Evolutionary conservation across 2,329 filamentous ascomycete species (phyloP), one percentile per base, ranked within the genome.

Genomic region (Fusarium sambucinum): DNA sequence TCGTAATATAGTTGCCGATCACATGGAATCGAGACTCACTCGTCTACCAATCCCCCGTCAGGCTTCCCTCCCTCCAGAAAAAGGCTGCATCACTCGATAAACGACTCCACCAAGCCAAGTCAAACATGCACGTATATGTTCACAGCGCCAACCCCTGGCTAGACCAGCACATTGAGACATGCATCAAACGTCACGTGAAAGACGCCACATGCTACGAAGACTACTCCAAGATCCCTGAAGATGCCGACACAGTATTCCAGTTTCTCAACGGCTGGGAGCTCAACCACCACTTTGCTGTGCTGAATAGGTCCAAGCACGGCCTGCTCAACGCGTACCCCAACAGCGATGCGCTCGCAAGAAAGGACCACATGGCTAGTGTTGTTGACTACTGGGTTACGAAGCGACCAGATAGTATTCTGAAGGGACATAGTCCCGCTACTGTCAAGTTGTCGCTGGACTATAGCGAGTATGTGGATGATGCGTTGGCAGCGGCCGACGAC

Each of bases 251-350:
- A 0, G 61, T 75, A 2, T 77, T 79, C 19, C 77, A 80, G 35
- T 73, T 73, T 29, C 78, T 78, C 38, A 75, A 79, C 33, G 79
- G 78, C 8, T 79, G 76, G 75, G 73, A 72, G 16, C 61, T 80
- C 4, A 78, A 76, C 25, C 64, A 65, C 19, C 74, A 80, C 56
- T 80, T 80, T 44, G 69, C 75, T 9, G 53, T 74, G 3, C 32
- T 78, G 19, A 80, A 80, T 54, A 66, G 55, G 3, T 69, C 75
- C 0, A 66, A 70, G 3, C 69, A 41, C 13, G 76, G 69, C 4
- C 72, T 80, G 11, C 77, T 80, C 59, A 80, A 80, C 42, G 78
- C 78, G 0, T 80, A 80, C 27, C 79, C 79, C 17, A 80, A 75
- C 60, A 80, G 78, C 56, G 79, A 80, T 47, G 79, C 78, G 5